Evolutionary conservation across 164 flowering plant genomes (phyloP), one percentile per base, ranked within the genome.

Genomic region (Echeveria elegans): DNA sequence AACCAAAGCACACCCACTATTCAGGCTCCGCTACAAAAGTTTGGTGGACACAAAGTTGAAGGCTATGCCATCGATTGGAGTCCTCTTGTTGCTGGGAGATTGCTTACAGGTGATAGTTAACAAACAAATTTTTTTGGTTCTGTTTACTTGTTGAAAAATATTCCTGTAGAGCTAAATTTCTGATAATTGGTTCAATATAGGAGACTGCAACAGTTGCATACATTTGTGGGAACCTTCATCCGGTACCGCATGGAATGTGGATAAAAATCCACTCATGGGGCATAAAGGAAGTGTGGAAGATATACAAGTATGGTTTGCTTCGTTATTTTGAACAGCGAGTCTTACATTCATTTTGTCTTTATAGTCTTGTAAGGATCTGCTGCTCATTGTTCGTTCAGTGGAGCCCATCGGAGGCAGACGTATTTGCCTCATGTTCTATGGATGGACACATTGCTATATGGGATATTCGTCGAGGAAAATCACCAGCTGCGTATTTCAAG

Each of bases 51-150:
- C 72, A 88, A 92, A 78, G 97, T 88, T 76, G 99, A 95, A 82
- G 99, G 99, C 32, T 92, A 81, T 84, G 99, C 97, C 1, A 66
- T 95, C 50, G 99, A 92, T 72, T 95, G 99, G 97, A 89, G 86
- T 81, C 94, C 96, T 77, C 74, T 82, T 63, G 78, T 75, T 19
- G 74, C 88, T 68, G 99, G 99, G 74, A 84, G 88, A 28, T 53
- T 53, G 76, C 97, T 95, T 72, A 72, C 90, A n/a, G 73, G 97
- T 75, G 96, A 26, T 14, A 19, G 11, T 32, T 30, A 10, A 69
- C 38, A 12, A 61, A 10, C 29, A 12, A 10, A 24, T 12, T 12
- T 36, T 18, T 6, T 40, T 45, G 23, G 23, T 38, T 67, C 21
- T 38, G 6, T 70, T 64, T 50, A 41, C 50, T 29, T 30, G 43